These are phyloP conservation scores for Solanum medicagineum DNA, from an alignment of 257 asterid genomes.

Conservation along the genomic window DNA sequence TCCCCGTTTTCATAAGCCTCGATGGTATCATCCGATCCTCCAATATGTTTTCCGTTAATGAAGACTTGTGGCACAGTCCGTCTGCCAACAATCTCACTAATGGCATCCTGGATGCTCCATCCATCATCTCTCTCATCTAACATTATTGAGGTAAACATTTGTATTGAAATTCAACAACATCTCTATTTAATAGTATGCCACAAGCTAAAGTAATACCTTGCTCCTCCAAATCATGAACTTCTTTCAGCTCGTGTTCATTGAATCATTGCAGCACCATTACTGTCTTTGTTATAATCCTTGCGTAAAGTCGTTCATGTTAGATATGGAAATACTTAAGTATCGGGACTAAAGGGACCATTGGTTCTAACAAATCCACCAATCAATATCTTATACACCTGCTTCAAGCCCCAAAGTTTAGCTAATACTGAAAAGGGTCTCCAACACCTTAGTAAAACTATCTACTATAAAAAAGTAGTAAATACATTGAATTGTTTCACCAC, in stretches of 20 bases:
- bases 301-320: not conserved
- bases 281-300: not conserved
- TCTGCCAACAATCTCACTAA: conserved; percentile 55
- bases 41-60: conserved; percentile 76
- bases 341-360: not conserved
- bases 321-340: not conserved
- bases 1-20: conserved; percentile 75
- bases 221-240: not conserved
- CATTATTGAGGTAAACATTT: not conserved
- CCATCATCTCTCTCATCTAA: conserved; percentile 49
- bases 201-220: not conserved
- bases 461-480: not conserved
- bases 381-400: not conserved
- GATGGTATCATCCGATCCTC: conserved; percentile 90
- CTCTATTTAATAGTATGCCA: not conserved
- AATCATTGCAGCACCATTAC: not conserved
- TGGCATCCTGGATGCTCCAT: conserved; percentile 57
- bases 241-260: not conserved
- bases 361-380: not conserved
- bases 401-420: not conserved
- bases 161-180: not conserved
- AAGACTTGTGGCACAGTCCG: conserved; percentile 92
- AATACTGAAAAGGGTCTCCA: not conserved
- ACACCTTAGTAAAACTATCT: not conserved
- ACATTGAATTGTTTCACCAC: not conserved